phyloP scores from a whole-genome alignment of 2,329 filamentous ascomycete genomes.

The Ophiostoma ips region DNA sequence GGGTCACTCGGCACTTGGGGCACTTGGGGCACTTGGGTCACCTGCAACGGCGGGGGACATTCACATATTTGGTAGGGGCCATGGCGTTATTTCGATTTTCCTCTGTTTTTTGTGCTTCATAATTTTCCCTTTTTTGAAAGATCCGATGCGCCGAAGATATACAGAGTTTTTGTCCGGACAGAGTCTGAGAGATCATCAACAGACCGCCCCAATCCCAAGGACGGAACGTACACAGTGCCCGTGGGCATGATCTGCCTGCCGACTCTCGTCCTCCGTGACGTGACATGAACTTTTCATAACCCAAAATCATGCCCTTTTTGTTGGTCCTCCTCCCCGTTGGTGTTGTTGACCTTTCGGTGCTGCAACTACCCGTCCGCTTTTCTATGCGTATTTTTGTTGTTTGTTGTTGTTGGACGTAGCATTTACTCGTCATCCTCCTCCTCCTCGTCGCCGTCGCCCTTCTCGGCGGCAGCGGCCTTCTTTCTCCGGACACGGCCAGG shows the following conservation, averaged over 20 bases:
- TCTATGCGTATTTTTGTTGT: background rate
- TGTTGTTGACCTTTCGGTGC: background rate
- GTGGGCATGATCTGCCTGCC: slow-evolving; percentile 4
- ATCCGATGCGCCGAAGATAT: slow-evolving; percentile 12
- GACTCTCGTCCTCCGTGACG: background rate
- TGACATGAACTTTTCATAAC: background rate
- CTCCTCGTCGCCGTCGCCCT: slow-evolving; percentile 67
- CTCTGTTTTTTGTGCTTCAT: slow-evolving; percentile 8
- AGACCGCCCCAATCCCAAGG: background rate
- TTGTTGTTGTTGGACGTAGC: background rate
- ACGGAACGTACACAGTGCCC: background rate
- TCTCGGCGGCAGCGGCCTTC: slow-evolving; percentile 96
- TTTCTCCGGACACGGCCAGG: slow-evolving; percentile 97
- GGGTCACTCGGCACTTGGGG: too few species aligned
- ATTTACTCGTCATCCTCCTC: slow-evolving; percentile 48
- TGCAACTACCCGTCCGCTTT: background rate
- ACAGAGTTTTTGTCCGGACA: slow-evolving; percentile 4
- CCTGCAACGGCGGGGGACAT: too few species aligned
- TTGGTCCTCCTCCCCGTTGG: too few species aligned
- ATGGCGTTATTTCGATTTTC: slow-evolving; percentile 1
- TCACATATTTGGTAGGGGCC: too few species aligned
- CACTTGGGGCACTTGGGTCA: too few species aligned
- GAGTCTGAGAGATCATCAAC: slow-evolving; percentile 1
- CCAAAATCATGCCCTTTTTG: background rate
- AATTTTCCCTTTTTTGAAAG: slow-evolving; percentile 6